These are phyloP conservation scores for Torulaspora franciscae DNA, from an alignment of 805 yeast species.

Conservation along the genomic window DNA sequence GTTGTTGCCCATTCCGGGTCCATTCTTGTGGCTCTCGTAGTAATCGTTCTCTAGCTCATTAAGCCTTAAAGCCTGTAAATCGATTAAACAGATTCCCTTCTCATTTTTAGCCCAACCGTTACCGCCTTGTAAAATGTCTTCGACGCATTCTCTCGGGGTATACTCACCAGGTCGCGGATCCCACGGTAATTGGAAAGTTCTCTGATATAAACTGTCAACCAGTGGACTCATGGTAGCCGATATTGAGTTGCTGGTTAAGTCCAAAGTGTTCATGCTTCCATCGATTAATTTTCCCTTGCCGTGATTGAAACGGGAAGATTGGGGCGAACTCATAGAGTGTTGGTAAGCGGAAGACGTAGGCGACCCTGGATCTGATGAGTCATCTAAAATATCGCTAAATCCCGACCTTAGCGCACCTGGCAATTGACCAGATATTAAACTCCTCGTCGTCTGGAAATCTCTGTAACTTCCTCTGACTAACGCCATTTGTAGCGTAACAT, in stretches of 20 bases:
- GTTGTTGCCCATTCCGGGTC: background rate
- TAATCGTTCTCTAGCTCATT: slow-evolving; percentile 27
- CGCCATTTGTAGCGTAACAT: slow-evolving; percentile 50
- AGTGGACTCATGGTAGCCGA: slow-evolving; percentile 44
- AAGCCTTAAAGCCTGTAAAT: slow-evolving; percentile 30
- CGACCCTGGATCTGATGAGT: slow-evolving; percentile 18
- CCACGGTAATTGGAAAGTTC: slow-evolving; percentile 58
- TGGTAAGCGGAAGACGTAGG: slow-evolving; percentile 18
- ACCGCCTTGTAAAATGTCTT: slow-evolving; percentile 69
- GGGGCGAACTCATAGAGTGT: slow-evolving; percentile 11
- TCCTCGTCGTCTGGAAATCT: slow-evolving; percentile 26
- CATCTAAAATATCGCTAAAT: slow-evolving; percentile 20
- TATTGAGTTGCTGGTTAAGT: slow-evolving; percentile 16
- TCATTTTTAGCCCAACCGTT: slow-evolving; percentile 55
- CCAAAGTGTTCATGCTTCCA: slow-evolving; percentile 8
- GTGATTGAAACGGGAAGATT: slow-evolving; percentile 10
- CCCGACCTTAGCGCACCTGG: slow-evolving; percentile 24
- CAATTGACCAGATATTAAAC: slow-evolving; percentile 23
- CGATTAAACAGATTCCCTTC: slow-evolving; percentile 34
- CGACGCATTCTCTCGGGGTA: slow-evolving; percentile 65
- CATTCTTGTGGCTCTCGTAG: slow-evolving; percentile 14
- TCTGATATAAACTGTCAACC: slow-evolving; percentile 46
- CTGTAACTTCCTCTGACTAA: slow-evolving; percentile 37
- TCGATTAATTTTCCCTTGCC: slow-evolving; percentile 10
- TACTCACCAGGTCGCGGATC: slow-evolving; percentile 51